Evolutionary conservation across 352 stramenopile genomes (phyloP).

Genomic region (Thraustotheca clavata): DNA sequence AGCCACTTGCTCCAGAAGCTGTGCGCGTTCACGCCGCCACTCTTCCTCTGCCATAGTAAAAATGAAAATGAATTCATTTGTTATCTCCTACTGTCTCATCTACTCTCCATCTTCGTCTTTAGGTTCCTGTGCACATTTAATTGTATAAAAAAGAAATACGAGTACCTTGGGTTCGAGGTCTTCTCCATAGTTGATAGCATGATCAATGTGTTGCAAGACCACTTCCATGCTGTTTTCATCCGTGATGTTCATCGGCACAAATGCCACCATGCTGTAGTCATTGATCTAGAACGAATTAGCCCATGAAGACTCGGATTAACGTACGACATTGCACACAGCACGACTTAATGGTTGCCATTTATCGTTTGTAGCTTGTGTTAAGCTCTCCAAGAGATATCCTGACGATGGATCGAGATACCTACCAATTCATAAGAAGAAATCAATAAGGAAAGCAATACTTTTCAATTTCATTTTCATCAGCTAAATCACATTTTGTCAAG

Average conservation of each 20-base stretch:
- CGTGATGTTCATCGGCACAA: slow-evolving; percentile 95
- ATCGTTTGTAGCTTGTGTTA: slow-evolving; percentile 63
- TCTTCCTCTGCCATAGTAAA: not conserved
- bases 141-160: not conserved
- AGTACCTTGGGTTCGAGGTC: slow-evolving; percentile 79
- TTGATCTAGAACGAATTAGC: slow-evolving; percentile 45
- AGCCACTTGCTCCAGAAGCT: not conserved
- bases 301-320: slow-evolving; percentile 16
- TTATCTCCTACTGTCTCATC: not conserved
- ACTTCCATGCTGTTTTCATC: slow-evolving; percentile 95
- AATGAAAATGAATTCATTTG: not conserved
- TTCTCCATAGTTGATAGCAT: slow-evolving; percentile 96
- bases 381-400: slow-evolving; percentile 73
- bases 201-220: slow-evolving; percentile 93
- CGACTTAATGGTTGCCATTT: slow-evolving; percentile 77
- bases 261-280: slow-evolving; percentile 97
- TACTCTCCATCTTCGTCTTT: slow-evolving; percentile 49
- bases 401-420: slow-evolving; percentile 78
- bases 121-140: slow-evolving; percentile 36
- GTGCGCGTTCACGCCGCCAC: not conserved
- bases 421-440: not conserved
- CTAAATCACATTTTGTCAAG: slow-evolving; percentile 88
- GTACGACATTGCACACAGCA: slow-evolving; percentile 82
- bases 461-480: slow-evolving; percentile 81
- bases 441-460: slow-evolving; percentile 61